Evolutionary conservation across 164 flowering plant genomes (phyloP).

Genomic region (Umbellularia californica): DNA sequence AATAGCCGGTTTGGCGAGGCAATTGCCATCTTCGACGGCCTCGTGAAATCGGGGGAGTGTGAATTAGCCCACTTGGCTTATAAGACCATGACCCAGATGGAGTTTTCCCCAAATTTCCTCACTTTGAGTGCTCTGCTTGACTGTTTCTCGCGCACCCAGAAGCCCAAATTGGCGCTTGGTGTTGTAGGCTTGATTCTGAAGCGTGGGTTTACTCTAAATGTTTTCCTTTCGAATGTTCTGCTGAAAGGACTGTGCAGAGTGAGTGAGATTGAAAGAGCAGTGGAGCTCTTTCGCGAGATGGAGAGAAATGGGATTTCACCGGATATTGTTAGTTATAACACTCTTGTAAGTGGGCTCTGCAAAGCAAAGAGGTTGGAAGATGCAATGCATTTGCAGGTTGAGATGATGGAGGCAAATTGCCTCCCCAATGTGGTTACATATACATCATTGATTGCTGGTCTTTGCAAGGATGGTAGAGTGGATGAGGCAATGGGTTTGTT

Average conservation of each 20-base stretch:
- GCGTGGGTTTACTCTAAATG: conserved; percentile 42
- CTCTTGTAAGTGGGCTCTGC: conserved; percentile 53
- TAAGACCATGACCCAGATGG: conserved; percentile 31
- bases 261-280: conserved; percentile 34
- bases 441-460: conserved; percentile 40
- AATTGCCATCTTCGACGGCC: conserved; percentile 28
- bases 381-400: conserved; percentile 34
- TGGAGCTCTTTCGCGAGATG: conserved; percentile 36
- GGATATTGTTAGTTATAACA: conserved; percentile 50
- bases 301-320: conserved; percentile 23
- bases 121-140: conserved; percentile 42
- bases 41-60: conserved; percentile 37
- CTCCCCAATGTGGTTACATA: conserved; percentile 44
- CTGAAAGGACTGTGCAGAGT: conserved; percentile 51
- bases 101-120: conserved; percentile 27
- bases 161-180: conserved; percentile 39
- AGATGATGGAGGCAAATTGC: conserved; percentile 38
- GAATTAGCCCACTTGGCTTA: conserved; percentile 41
- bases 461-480: conserved; percentile 47
- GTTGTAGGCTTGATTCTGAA: conserved; percentile 51
- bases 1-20: conserved; percentile 31
- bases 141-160: conserved; percentile 33
- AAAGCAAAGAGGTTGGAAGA: conserved; percentile 41
- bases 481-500: conserved; percentile 44
- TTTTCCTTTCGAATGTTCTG: conserved; percentile 37